These are phyloP conservation scores for Candida rishiriensis DNA, from an alignment of 805 yeast genomes.

Conservation along the genomic window DNA sequence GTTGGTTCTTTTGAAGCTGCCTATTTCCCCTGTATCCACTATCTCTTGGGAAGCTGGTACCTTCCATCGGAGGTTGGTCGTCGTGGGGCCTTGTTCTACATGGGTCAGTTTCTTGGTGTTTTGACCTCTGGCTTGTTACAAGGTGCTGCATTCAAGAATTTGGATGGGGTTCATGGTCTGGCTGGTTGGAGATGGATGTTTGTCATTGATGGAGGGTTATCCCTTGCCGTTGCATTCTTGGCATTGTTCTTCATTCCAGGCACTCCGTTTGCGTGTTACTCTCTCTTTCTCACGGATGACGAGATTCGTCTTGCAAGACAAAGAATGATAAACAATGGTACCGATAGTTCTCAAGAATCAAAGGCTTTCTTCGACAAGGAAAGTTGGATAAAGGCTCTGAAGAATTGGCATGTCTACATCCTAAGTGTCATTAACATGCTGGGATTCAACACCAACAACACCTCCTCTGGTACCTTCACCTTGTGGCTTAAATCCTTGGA, in stretches of 20 bases:
- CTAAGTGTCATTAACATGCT: constrained; percentile 50
- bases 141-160: constrained; percentile 30
- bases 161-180: constrained; percentile 20
- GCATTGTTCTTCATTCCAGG: constrained; percentile 49
- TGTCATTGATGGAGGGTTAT: constrained; percentile 44
- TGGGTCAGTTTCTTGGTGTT: constrained; percentile 59
- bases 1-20: constrained; percentile 68
- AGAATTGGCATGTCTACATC: constrained; percentile 58
- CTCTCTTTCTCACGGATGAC: constrained; percentile 49
- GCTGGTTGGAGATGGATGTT: constrained; percentile 56
- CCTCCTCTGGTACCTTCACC: constrained; percentile 50
- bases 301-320: constrained; percentile 50
- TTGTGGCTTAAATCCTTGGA: constrained; percentile 57
- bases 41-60: constrained; percentile 54
- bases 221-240: constrained; percentile 21
- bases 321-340: constrained; percentile 34
- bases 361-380: constrained; percentile 34
- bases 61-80: constrained; percentile 52
- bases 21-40: constrained; percentile 60
- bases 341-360: constrained; percentile 22
- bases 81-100: constrained; percentile 58
- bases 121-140: constrained; percentile 55
- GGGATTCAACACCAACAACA: constrained; percentile 60
- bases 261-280: constrained; percentile 54
- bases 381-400: constrained; percentile 49